Percentiles rank a stretch among this genome's conserved stretches.
These are phyloP conservation scores for Populus hybrid DNA, from an alignment of 441 rosid species.

Conservation along the genomic window DNA sequence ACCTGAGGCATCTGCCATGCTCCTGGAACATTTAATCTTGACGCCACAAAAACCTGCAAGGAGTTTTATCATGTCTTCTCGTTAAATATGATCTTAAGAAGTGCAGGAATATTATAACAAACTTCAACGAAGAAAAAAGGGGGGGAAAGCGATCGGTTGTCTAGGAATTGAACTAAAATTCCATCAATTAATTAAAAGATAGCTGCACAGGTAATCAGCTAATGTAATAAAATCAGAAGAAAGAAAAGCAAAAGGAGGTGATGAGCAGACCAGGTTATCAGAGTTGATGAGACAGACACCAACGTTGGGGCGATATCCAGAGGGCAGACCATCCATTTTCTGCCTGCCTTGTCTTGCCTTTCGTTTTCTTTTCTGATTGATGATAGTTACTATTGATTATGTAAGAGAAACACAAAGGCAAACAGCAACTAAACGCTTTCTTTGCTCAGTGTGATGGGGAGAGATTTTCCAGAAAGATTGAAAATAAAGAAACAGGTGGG, in stretches of 20 bases:
- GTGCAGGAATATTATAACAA: background rate
- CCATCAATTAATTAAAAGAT: background rate
- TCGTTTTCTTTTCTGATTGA: background rate
- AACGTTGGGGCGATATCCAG: conserved; percentile 96
- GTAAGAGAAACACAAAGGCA: background rate
- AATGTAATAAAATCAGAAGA: background rate
- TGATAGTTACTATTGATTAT: background rate
- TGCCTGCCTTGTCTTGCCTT: background rate
- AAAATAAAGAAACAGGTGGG: background rate
- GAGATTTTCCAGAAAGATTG: background rate
- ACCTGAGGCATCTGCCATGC: conserved; percentile 99
- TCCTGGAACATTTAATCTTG: conserved; percentile 97
- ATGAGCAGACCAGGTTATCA: conserved; percentile 57
- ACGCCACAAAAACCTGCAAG: conserved; percentile 85
- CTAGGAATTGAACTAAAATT: background rate
- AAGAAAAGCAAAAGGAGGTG: background rate
- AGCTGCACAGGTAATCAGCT: background rate
- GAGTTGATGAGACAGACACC: conserved; percentile 93
- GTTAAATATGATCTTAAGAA: background rate
- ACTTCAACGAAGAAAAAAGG: background rate
- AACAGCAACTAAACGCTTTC: background rate
- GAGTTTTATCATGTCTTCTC: conserved; percentile 9
- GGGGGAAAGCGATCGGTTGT: background rate
- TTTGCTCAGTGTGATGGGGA: background rate
- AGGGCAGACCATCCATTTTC: conserved; percentile 78